Conservation (phyloP, 345 rosid genomes). For the Citrus cavaleriei region DNA sequence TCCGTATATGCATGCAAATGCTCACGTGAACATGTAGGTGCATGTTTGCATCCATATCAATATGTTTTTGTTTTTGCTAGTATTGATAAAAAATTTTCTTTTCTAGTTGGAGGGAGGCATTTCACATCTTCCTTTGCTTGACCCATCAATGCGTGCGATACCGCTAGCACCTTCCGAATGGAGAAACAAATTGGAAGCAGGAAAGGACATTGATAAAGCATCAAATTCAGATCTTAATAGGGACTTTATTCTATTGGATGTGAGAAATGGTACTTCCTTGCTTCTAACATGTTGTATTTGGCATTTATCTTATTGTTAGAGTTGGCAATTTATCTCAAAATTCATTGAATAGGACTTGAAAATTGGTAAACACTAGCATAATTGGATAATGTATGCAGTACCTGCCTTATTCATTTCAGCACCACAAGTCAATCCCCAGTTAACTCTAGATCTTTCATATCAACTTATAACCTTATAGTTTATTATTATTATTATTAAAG, state of each 20-base stretch:
- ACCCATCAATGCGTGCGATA: slow-evolving; percentile 68
- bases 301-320: background rate
- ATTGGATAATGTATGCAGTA: background rate
- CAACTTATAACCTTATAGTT: background rate
- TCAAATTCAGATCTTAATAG: slow-evolving; percentile 29
- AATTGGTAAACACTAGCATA: background rate
- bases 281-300: background rate
- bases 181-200: slow-evolving; percentile 62
- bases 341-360: background rate
- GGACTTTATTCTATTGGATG: slow-evolving; percentile 60
- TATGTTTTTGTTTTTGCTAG: background rate
- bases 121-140: slow-evolving; percentile 79
- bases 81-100: background rate
- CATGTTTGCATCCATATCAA: background rate
- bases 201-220: slow-evolving; percentile 19
- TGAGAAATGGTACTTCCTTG: slow-evolving; percentile 73
- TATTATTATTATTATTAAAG: background rate
- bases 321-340: background rate
- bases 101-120: slow-evolving; percentile 76
- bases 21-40: background rate
- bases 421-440: background rate
- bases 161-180: slow-evolving; percentile 78
- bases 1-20: background rate
- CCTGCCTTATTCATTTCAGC: background rate
- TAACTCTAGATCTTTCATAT: background rate